phyloP scores from a whole-genome alignment of 306 rosid species.

The Cicer bijugum region DNA sequence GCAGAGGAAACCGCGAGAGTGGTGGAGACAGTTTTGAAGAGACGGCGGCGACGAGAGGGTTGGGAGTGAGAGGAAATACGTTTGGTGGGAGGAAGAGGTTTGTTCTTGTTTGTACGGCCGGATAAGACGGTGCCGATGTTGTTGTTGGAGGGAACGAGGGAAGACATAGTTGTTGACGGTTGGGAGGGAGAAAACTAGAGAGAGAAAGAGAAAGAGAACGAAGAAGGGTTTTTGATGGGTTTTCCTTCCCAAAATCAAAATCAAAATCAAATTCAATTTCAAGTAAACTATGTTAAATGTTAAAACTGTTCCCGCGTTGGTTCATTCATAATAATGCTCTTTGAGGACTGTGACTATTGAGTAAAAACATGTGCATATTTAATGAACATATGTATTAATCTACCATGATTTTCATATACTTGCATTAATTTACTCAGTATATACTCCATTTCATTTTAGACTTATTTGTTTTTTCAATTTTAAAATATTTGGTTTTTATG shows the following conservation, averaged over 20 bases:
- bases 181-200: background rate
- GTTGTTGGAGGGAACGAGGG: constrained; percentile 62
- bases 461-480: too few relatives aligned
- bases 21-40: constrained; percentile 58
- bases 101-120: constrained; percentile 29
- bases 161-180: constrained; percentile 50
- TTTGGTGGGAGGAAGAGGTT: constrained; percentile 44
- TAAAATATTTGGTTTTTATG: too few relatives aligned
- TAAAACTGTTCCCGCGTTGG: too few relatives aligned
- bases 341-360: too few relatives aligned
- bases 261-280: background rate
- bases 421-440: too few relatives aligned
- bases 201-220: background rate
- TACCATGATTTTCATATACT: too few relatives aligned
- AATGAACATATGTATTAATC: too few relatives aligned
- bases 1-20: constrained; percentile 67
- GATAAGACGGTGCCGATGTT: constrained; percentile 50
- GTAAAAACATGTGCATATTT: too few relatives aligned
- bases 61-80: constrained; percentile 41
- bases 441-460: too few relatives aligned
- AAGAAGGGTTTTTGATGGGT: constrained; percentile 53
- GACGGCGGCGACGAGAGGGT: constrained; percentile 30
- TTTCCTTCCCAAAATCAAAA: background rate
- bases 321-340: too few relatives aligned
- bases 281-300: too few relatives aligned